Evolutionary conservation across 768 basidiomycete species (phyloP).

Genomic region (Leccinum incarnatum): DNA sequence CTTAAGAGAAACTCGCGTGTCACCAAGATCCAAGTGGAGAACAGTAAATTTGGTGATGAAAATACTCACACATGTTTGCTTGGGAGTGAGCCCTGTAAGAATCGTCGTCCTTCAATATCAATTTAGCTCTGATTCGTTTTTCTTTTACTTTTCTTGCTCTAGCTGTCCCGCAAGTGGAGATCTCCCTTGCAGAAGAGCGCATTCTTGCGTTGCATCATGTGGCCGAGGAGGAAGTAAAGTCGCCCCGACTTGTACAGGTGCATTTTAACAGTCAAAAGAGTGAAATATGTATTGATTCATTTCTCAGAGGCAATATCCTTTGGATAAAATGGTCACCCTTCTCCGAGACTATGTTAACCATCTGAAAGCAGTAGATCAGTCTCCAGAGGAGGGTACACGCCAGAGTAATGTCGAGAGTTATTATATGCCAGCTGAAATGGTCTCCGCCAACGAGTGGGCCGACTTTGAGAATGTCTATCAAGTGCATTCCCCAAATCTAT

Average conservation of each 20-base stretch:
- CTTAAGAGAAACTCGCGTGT: slow-evolving; percentile 58
- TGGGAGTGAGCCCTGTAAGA: slow-evolving; percentile 66
- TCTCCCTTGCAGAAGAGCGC: slow-evolving; percentile 54
- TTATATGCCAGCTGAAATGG: slow-evolving; percentile 64
- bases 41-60: slow-evolving; percentile 85
- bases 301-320: slow-evolving; percentile 25
- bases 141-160: not conserved
- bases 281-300: slow-evolving; percentile 2
- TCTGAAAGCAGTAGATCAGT: slow-evolving; percentile 45
- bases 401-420: slow-evolving; percentile 46
- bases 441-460: slow-evolving; percentile 68
- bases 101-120: not conserved
- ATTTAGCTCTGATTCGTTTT: not conserved
- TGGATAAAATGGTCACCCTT: slow-evolving; percentile 53
- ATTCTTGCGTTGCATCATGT: slow-evolving; percentile 44
- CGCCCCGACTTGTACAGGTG: slow-evolving; percentile 16
- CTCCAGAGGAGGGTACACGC: slow-evolving; percentile 27
- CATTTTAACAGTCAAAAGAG: not conserved
- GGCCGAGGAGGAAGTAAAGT: slow-evolving; percentile 12
- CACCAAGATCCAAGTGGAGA: slow-evolving; percentile 40
- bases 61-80: slow-evolving; percentile 79
- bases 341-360: slow-evolving; percentile 60
- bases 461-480: slow-evolving; percentile 92
- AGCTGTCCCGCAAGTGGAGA: slow-evolving; percentile 69
- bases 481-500: slow-evolving; percentile 81